Base-by-base conservation (phyloP, 1,284 basidiomycete genomes). In the Rhodofomes roseus region DNA sequence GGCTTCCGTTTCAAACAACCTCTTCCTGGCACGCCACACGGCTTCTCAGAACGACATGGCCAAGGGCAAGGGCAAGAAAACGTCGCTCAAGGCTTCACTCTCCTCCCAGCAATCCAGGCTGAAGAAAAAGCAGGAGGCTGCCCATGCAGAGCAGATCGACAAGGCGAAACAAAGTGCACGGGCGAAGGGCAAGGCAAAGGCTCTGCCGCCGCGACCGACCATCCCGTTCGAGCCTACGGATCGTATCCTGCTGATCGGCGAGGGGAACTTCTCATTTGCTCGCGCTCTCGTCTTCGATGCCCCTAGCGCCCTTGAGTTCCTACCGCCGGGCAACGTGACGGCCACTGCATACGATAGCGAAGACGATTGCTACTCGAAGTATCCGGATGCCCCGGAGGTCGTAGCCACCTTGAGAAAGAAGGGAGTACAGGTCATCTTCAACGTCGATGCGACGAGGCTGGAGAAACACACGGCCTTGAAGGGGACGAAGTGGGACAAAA, bases 191-290 rank as follows among this genome's bases (percentile, higher is more conserved):
- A 76, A 70, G 59, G 66, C 61, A 55, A 74, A 69, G 60, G 62
- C 65, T 5, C 51, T 55, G 31, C 50, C 69, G 50, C 72, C 65
- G n/a, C 76, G 73, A 34, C 74, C 77, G 1, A 87, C 81, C 0
- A 77, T 91, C n/a, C 94, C 95, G 0, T 95, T 96, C 74, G 75
- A 73, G 4, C 67, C 81, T 0, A 86, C 85, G 29, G 93, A 98
- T 71, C 87, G 78, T 44, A 89, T 98, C 51, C 81, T 98, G 16
- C 82, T 98, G 39, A 79, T 98, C 54, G 96, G 96, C n/a, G 96
- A 98, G 77, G 93, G 93, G 27, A 95, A 98, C 73, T 98, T 99
- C 68, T 96, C 95, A 1, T 99, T 95, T 69, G 81, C 95, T 0
- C 84, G 84, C 23, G 87, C 95, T 8, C 80, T 98, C 7, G 74